These are phyloP conservation scores for Podosphaera aphanis DNA, from an alignment of 2,329 filamentous ascomycete species.

Conservation along the genomic window DNA sequence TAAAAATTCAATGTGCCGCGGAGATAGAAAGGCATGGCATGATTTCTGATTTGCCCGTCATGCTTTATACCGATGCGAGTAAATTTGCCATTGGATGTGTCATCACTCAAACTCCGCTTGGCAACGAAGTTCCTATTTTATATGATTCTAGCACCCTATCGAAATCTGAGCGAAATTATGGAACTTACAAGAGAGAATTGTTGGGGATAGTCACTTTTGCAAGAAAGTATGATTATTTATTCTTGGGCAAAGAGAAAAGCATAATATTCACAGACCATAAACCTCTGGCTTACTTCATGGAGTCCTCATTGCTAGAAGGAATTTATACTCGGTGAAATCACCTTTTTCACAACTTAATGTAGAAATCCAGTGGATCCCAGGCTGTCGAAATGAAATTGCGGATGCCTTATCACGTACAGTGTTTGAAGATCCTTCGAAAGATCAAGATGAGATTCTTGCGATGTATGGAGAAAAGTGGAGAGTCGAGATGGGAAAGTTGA, in stretches of 20 bases:
- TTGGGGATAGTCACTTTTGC: neutral
- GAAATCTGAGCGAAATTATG: neutral
- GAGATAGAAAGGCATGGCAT: neutral
- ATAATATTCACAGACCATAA: too few relatives aligned
- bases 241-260: slow-evolving; percentile 1
- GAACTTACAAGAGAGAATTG: neutral
- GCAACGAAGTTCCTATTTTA: neutral
- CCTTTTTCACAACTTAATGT: too few relatives aligned
- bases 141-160: neutral
- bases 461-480: too few relatives aligned
- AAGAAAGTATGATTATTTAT: slow-evolving; percentile 1
- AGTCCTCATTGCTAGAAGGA: too few relatives aligned
- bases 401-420: too few relatives aligned
- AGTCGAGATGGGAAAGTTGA: neutral
- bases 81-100: slow-evolving; percentile 1
- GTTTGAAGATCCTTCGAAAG: too few relatives aligned
- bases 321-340: too few relatives aligned
- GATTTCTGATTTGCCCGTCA: neutral
- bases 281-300: too few relatives aligned
- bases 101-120: neutral
- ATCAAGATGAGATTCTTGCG: too few relatives aligned
- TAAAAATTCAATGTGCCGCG: neutral
- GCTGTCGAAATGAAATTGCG: too few relatives aligned
- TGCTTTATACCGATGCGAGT: neutral
- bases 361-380: too few relatives aligned